These are phyloP conservation scores for Lactarius quietus DNA, from an alignment of 768 basidiomycete species.

Conservation along the genomic window DNA sequence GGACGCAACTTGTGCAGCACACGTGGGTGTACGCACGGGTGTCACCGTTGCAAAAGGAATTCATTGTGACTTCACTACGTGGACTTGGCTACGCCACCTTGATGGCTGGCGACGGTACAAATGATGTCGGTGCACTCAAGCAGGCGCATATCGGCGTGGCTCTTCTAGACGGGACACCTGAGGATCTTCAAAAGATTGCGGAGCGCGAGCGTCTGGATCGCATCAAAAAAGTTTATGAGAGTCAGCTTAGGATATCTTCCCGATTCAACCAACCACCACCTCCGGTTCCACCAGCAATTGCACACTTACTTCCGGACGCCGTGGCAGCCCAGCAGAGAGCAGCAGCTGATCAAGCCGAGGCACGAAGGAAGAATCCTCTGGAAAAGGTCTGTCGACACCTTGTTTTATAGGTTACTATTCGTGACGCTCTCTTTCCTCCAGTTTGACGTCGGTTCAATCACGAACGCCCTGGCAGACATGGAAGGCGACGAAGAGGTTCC, in stretches of 20 bases:
- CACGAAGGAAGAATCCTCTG: slow-evolving; percentile 81
- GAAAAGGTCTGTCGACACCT: slow-evolving; percentile 61
- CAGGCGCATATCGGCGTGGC: slow-evolving; percentile 98
- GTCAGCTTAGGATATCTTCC: slow-evolving; percentile 84
- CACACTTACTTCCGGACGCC: slow-evolving; percentile 83
- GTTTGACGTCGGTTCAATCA: slow-evolving; percentile 79
- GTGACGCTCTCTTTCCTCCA: slow-evolving; percentile 32
- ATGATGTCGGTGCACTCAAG: slow-evolving; percentile 97
- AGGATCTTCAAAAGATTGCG: slow-evolving; percentile 90
- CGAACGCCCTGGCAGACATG: slow-evolving; percentile 85
- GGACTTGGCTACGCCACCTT: slow-evolving; percentile 86
- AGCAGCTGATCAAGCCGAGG: slow-evolving; percentile 55
- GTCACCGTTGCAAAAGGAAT: slow-evolving; percentile 93
- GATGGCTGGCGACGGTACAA: slow-evolving; percentile 99
- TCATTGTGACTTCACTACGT: slow-evolving; percentile 88
- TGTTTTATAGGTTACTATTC: not conserved
- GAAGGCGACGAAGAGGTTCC: slow-evolving; percentile 94
- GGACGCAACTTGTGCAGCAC: slow-evolving; percentile 83
- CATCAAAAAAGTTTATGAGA: slow-evolving; percentile 96
- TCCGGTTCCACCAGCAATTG: slow-evolving; percentile 84
- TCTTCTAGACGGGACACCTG: slow-evolving; percentile 82
- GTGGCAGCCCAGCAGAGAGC: slow-evolving; percentile 87
- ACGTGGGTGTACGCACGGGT: slow-evolving; percentile 99
- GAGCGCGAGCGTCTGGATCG: slow-evolving; percentile 88
- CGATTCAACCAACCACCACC: slow-evolving; percentile 93